phyloP scores from a whole-genome alignment of 805 yeast genomes.

The Zygosaccharomyces siamensis region DNA sequence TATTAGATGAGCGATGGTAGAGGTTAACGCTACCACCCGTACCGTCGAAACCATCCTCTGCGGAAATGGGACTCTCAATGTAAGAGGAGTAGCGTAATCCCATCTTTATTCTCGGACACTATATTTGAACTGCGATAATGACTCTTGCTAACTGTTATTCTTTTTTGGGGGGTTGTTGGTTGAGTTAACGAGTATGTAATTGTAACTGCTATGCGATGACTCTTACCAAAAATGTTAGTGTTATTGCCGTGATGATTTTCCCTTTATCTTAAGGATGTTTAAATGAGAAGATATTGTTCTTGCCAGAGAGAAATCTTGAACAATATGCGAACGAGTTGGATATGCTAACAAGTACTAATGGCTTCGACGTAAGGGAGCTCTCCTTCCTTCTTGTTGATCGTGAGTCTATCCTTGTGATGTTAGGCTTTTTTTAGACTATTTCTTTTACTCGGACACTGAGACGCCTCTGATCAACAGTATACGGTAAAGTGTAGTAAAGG shows the following conservation, averaged over 20 bases:
- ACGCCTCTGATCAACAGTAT: neutral
- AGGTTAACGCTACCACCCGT: conserved; percentile 9
- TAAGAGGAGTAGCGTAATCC: conserved; percentile 29
- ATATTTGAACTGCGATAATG: neutral
- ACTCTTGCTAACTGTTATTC: neutral
- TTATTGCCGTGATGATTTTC: neutral
- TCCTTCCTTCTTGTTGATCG: conserved; percentile 5
- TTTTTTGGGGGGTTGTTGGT: neutral
- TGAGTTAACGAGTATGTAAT: neutral
- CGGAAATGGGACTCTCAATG: conserved; percentile 21
- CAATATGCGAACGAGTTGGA: neutral
- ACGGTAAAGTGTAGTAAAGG: neutral
- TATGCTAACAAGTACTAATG: neutral
- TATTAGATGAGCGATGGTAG: conserved; percentile 11
- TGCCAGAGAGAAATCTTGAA: neutral
- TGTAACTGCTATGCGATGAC: neutral
- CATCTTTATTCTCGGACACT: conserved; percentile 13
- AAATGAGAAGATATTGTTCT: neutral
- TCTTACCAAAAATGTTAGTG: neutral
- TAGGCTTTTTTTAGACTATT: conserved; percentile 6
- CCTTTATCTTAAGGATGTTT: neutral
- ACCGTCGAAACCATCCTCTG: conserved; percentile 9
- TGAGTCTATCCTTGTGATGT: conserved; percentile 8
- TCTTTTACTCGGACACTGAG: conserved; percentile 6
- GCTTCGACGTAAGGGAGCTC: conserved; percentile 5